Conservation (phyloP, 768 basidiomycete species). For the Serendipita sp. region DNA sequence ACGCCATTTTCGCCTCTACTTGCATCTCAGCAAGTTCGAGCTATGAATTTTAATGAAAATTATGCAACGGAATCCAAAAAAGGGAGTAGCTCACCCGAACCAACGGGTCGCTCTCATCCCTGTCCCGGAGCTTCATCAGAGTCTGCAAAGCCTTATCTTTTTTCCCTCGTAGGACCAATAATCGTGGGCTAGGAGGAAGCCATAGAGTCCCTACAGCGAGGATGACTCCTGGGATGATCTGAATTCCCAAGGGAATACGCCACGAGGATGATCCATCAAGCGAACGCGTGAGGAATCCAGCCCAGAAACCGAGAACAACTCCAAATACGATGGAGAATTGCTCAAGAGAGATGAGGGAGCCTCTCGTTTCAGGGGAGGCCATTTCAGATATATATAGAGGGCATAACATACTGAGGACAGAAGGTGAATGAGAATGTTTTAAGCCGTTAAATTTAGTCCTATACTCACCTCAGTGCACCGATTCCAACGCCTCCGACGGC, state of each 20-base stretch:
- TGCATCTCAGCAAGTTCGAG: conserved; percentile 65
- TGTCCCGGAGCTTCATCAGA: conserved; percentile 42
- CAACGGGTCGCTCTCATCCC: conserved; percentile 33
- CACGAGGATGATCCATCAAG: conserved; percentile 52
- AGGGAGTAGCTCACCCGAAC: conserved; percentile 25
- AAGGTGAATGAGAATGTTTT: conserved; percentile 4
- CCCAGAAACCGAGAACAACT: conserved; percentile 73
- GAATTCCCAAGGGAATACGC: conserved; percentile 61
- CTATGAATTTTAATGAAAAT: conserved; percentile 19
- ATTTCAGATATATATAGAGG: conserved; percentile 78
- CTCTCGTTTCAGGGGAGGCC: conserved; percentile 61
- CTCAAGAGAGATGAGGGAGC: conserved; percentile 63
- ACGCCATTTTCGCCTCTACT: conserved; percentile 40
- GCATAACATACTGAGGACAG: conserved; percentile 43
- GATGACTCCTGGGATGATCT: conserved; percentile 50
- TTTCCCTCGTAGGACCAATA: conserved; percentile 39
- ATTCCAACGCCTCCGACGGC: conserved; percentile 67
- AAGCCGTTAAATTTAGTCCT: conserved; percentile 15
- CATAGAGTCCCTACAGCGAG: conserved; percentile 38
- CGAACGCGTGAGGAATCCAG: conserved; percentile 58
- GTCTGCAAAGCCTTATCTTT: conserved; percentile 41
- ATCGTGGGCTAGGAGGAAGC: conserved; percentile 46
- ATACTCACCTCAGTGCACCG: conserved; percentile 47
- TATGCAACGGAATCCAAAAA: neutral
- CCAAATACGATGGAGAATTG: conserved; percentile 69